These are phyloP conservation scores for Colletotrichum destructivum DNA, from an alignment of 2,329 filamentous ascomycete species.

Conservation along the genomic window DNA sequence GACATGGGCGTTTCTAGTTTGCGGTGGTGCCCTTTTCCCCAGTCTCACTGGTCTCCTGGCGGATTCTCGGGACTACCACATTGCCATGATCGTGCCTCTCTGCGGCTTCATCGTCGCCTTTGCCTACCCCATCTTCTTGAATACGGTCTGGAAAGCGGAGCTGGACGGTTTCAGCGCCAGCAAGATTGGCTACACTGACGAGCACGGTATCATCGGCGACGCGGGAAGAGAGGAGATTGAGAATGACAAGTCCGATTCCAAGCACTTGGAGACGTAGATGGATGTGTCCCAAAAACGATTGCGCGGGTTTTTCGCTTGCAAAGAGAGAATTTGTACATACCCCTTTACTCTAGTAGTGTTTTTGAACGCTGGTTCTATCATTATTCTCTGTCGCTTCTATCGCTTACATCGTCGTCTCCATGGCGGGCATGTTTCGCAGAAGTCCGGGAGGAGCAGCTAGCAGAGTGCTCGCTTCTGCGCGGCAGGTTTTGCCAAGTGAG, in stretches of 20 bases:
- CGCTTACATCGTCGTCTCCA: neutral
- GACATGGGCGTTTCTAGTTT: constrained; percentile 3
- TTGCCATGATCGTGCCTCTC: constrained; percentile 78
- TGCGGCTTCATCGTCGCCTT: constrained; percentile 70
- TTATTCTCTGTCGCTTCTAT: neutral
- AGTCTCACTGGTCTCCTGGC: constrained; percentile 30
- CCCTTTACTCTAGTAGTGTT: neutral
- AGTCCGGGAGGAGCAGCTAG: neutral
- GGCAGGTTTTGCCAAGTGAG: neutral
- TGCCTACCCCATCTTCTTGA: constrained; percentile 73
- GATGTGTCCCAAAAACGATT: neutral
- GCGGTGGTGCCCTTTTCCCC: constrained; percentile 30
- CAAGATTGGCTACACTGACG: constrained; percentile 36
- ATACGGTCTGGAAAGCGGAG: constrained; percentile 52
- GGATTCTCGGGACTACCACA: constrained; percentile 39
- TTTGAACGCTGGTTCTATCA: neutral
- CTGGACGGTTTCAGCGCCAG: constrained; percentile 37
- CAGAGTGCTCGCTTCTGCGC: too few species aligned
- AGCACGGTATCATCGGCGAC: constrained; percentile 33
- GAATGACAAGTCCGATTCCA: constrained; percentile 25
- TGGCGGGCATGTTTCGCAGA: neutral
- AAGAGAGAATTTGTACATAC: neutral
- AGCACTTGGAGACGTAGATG: constrained; percentile 33
- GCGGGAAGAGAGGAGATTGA: constrained; percentile 14
- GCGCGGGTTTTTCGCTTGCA: neutral